Percentiles rank a stretch among this genome's conserved stretches.
phyloP scores from a whole-genome alignment of 1,139 yeast species.

The Yamadazyma diospyri region DNA sequence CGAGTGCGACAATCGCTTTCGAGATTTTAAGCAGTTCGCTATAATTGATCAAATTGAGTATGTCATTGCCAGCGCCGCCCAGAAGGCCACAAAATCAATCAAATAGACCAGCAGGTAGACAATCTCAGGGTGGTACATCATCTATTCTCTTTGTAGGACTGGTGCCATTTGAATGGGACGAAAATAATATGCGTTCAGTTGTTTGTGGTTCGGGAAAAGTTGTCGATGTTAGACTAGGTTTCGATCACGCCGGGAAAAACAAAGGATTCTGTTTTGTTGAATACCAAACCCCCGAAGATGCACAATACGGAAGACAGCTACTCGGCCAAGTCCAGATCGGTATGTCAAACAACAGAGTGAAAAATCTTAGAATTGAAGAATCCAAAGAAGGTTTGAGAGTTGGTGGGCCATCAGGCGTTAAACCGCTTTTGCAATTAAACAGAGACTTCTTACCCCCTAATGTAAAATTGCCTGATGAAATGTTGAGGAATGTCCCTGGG shows the following conservation, averaged over 20 bases:
- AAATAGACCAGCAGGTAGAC: background rate
- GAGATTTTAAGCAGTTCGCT: too few species aligned
- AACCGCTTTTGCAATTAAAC: conserved; percentile 40
- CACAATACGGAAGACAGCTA: conserved; percentile 43
- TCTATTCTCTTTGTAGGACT: conserved; percentile 56
- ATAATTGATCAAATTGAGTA: too few species aligned
- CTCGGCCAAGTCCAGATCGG: conserved; percentile 41
- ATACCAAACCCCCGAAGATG: conserved; percentile 49
- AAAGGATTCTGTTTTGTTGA: conserved; percentile 67
- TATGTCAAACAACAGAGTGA: conserved; percentile 15
- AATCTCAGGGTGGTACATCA: conserved; percentile 14
- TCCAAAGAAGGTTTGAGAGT: conserved; percentile 58
- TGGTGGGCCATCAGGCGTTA: conserved; percentile 28
- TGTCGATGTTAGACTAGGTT: conserved; percentile 60
- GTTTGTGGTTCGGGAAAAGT: conserved; percentile 64
- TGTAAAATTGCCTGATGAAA: conserved; percentile 53
- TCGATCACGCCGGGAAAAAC: conserved; percentile 59
- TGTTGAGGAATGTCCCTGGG: conserved; percentile 21
- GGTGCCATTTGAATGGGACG: conserved; percentile 66
- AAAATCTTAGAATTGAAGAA: conserved; percentile 51
- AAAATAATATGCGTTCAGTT: conserved; percentile 49
- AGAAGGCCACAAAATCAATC: conserved; percentile 1
- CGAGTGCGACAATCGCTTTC: too few species aligned
- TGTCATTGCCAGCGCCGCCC: conserved; percentile 3
- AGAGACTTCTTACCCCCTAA: conserved; percentile 48